These are phyloP conservation scores for Lojkania enalia DNA, from an alignment of 2,329 filamentous ascomycete species.

Conservation along the genomic window DNA sequence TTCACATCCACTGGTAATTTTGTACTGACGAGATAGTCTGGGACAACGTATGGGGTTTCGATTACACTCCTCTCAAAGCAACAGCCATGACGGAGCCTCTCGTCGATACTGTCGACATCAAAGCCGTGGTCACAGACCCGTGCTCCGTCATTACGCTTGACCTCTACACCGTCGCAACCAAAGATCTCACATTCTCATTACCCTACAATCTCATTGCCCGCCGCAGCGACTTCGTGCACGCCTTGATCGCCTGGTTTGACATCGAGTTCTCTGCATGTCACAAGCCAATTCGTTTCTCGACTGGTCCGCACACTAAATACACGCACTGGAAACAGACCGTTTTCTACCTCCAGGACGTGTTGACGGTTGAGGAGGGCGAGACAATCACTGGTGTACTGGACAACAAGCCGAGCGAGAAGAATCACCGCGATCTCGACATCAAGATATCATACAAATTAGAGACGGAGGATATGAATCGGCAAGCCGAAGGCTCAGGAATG, in stretches of 20 bases:
- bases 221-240: conserved; percentile 93
- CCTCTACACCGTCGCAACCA: conserved; percentile 83
- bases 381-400: conserved; percentile 71
- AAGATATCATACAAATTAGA: conserved; percentile 80
- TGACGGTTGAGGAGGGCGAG: conserved; percentile 90
- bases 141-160: conserved; percentile 83
- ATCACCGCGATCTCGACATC: conserved; percentile 93
- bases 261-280: conserved; percentile 98
- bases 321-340: conserved; percentile 99
- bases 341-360: conserved; percentile 91
- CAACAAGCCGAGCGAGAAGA: conserved; percentile 90
- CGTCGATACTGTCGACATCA: conserved; percentile 96
- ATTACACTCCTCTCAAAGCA: conserved; percentile 91
- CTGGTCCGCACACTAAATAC: conserved; percentile 97
- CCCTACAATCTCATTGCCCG: conserved; percentile 76
- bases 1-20: conserved; percentile 7
- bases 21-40: conserved; percentile 67
- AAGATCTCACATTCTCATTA: conserved; percentile 80
- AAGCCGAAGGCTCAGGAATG: conserved; percentile 68
- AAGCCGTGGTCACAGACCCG: conserved; percentile 94
- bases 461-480: conserved; percentile 71
- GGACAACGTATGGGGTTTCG: conserved; percentile 98
- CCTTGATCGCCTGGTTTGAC: conserved; percentile 97
- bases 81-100: conserved; percentile 94
- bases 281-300: conserved; percentile 96